Evolutionary conservation across 169 alveolate species (phyloP), one percentile per base, ranked within the genome.

Genomic region (Toxoplasma gondii): DNA sequence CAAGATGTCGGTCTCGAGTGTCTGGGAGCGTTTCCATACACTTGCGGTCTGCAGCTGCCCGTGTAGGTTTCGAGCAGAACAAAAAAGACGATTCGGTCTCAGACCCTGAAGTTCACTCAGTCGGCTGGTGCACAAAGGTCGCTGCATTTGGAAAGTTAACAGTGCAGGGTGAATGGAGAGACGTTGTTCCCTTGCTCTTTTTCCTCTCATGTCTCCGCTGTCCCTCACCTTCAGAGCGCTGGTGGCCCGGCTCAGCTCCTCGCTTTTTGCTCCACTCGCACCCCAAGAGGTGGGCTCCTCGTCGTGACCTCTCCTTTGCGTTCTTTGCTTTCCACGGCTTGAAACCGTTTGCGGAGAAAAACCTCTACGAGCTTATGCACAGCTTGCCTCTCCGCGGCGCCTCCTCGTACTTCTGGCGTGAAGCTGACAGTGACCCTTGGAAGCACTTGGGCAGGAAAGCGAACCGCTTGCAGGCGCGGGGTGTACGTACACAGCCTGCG

Each of bases 241-340:
- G 84, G 84, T 74, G 84, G 84, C 84, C 84, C 17, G 84, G 84
- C 45, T 74, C 84, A 16, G 44, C n/a, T 36, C 84, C 84, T 17
- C 84, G 84, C 44, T 74, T 74, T n/a, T 44, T n/a, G 2, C 45
- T 74, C 39, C 84, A 74, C 43, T 34, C 84, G 45, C 84, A 74
- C 22, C 84, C 84, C 24, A 74, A 74, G 84, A 17, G 84, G 44
- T 74, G 84, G 84, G 44, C 43, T 16, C 19, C 84, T 1, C 43
- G 39, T 1, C 84, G n/a, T 27, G 44, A 74, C 12, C 84, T 74
- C 84, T 74, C 84, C 1, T 31, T 74, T 36, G 84, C 84, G 49
- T 74, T 34, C n/a, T 74, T 74, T n/a, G 84, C 84, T 12, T 74
- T 74, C 43, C 84, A 74, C 84, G 84, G 49, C 2, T 7, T 34